Evolutionary conservation across 1,284 basidiomycete genomes (phyloP).

Genomic region (Naganishia sp.): DNA sequence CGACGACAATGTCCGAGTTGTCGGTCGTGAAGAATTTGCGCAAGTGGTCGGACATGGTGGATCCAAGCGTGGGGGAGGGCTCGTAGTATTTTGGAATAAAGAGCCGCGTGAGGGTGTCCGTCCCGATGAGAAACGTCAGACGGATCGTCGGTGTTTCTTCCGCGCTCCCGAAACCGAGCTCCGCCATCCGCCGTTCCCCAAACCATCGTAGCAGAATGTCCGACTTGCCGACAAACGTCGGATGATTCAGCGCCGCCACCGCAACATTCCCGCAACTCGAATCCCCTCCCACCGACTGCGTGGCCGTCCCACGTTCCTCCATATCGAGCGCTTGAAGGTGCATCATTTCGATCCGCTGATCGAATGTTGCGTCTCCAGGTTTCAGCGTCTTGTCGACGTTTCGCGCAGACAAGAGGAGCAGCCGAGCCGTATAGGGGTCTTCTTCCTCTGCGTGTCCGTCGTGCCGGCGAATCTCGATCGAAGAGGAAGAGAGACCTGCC

Average conservation of each 20-base stretch:
- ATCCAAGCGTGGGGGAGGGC: conserved; percentile 53
- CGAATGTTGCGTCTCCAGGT: conserved; percentile 67
- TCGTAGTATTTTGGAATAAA: conserved; percentile 78
- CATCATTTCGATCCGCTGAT: conserved; percentile 83
- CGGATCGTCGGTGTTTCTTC: not conserved
- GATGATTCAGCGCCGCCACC: conserved; percentile 79
- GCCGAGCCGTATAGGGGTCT: conserved; percentile 66
- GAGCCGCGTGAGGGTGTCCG: conserved; percentile 84
- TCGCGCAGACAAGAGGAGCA: conserved; percentile 80
- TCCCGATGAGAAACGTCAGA: conserved; percentile 64
- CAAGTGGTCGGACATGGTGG: conserved; percentile 62
- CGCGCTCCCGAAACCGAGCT: not conserved
- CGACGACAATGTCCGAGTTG: conserved; percentile 69
- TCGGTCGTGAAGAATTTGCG: conserved; percentile 63
- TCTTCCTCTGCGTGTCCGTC: conserved; percentile 36
- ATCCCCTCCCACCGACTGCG: not conserved
- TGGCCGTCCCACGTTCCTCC: conserved; percentile 34
- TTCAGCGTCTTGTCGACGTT: conserved; percentile 86
- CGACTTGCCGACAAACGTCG: conserved; percentile 85
- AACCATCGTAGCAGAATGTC: conserved; percentile 48
- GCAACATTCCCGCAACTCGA: conserved; percentile 62
- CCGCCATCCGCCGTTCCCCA: not conserved
- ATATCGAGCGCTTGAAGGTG: conserved; percentile 63
- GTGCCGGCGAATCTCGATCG: conserved; percentile 16
- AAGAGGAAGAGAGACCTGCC: conserved; percentile 42